Evolutionary conservation across 331 rosid species (phyloP), one percentile per base, ranked within the genome.

Genomic region (Malus hybrid): DNA sequence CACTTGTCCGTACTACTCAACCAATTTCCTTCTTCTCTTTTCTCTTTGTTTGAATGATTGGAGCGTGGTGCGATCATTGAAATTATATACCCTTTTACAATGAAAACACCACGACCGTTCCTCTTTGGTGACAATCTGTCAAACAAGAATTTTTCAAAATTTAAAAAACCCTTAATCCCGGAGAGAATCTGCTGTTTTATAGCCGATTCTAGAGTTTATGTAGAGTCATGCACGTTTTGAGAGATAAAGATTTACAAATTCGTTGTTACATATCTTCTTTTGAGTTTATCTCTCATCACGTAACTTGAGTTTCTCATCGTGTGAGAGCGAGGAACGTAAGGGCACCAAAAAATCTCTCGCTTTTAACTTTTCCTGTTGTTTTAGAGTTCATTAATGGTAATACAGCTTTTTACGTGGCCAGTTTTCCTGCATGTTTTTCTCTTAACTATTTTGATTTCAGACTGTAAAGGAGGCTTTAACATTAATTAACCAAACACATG

Each of bases 41-140:
- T 75, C 22, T 7, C 22, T 32, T 65, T 66, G 56, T 30, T 36
- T 44, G 74, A 73, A 80, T 73, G 71, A 77, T 80, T 64, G 87
- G 80, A 74, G 82, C 78, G 84, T 80, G 84, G 84, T 39, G 50
- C 66, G 65, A 84, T 84, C 74, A 80, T 77, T 84, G 72, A 71
- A 60, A 34, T 70, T 39, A 9, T 30, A 11, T 74, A 10, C n/a
- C 72, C 78, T 74, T 80, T 77, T 77, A 42, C 68, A 63, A 50
- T 50, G 56, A 50, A 50, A 50, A 6, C 4, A 50, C 56, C 3
- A 16, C 18, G n/a, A 15, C 1, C 0, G 19, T 50, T 18, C 56
- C 56, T 50, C 4, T 50, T 50, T 18, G 56, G 57, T 65, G 52
- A 36, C 73, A n/a, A 62, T 53, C 60, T 55, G 68, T 70, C 74